Percentiles rank a stretch among this genome's conserved stretches.
phyloP scores from a whole-genome alignment of 139 green algal species.

The Micractinium conductrix region DNA sequence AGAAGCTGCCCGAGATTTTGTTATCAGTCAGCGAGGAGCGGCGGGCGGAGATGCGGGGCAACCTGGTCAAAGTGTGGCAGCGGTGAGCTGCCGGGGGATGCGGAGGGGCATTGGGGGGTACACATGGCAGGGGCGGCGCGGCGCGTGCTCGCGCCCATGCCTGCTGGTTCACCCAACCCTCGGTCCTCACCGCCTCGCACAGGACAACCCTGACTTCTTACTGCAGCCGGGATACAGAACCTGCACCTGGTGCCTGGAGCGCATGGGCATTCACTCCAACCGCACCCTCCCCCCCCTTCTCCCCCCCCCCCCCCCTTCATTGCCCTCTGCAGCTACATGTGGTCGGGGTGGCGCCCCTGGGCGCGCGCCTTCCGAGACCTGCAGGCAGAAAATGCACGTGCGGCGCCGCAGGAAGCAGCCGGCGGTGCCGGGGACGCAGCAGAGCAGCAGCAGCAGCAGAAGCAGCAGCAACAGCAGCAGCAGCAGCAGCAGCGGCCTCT shows the following conservation, averaged over 20 bases:
- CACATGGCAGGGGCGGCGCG: neutral
- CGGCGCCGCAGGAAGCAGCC: too few relatives aligned
- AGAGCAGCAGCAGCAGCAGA: neutral
- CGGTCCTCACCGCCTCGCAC: too few relatives aligned
- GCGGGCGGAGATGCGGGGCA: constrained; percentile 50
- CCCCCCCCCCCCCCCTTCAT: neutral
- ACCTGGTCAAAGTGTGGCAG: constrained; percentile 9
- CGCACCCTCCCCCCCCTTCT: neutral
- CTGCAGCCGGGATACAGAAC: neutral
- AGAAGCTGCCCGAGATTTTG: constrained; percentile 58
- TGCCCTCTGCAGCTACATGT: neutral
- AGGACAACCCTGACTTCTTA: too few relatives aligned
- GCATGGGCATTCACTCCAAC: neutral
- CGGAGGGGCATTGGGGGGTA: neutral
- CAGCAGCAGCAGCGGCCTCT: neutral
- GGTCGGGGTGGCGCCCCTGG: neutral
- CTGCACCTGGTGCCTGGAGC: neutral
- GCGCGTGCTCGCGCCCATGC: neutral
- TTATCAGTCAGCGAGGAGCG: constrained; percentile 25
- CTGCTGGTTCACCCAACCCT: too few relatives aligned
- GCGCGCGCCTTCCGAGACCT: neutral
- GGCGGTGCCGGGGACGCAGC: too few relatives aligned
- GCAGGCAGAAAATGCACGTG: neutral
- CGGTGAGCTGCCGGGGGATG: neutral
- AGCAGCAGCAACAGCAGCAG: neutral